phyloP scores from a whole-genome alignment of 345 rosid genomes.

The Lumnitzera racemosa region DNA sequence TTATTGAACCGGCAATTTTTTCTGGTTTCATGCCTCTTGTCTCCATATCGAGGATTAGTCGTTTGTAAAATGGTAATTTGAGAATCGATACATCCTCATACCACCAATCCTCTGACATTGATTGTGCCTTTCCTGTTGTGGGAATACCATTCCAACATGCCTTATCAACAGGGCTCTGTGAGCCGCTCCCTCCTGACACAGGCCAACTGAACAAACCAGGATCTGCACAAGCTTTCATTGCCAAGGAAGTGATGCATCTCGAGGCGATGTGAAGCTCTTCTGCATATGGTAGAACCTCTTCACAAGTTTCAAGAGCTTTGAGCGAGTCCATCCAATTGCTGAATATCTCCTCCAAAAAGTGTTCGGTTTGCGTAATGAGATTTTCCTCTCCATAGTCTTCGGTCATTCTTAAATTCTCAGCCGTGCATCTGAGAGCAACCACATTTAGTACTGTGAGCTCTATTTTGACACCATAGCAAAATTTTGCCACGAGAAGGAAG shows the following conservation, averaged over 20 bases:
- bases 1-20: conserved; percentile 51
- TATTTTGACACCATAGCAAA: conserved; percentile 74
- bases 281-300: conserved; percentile 48
- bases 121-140: conserved; percentile 22
- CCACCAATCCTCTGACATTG: conserved; percentile 76
- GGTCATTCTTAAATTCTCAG: conserved; percentile 73
- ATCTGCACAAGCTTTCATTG: conserved; percentile 77
- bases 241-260: conserved; percentile 68
- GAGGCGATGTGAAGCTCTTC: conserved; percentile 80
- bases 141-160: conserved; percentile 74
- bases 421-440: conserved; percentile 73
- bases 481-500: conserved; percentile 68
- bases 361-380: conserved; percentile 63
- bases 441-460: conserved; percentile 62
- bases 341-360: conserved; percentile 50
- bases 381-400: conserved; percentile 72
- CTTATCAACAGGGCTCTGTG: conserved; percentile 26
- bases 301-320: conserved; percentile 68
- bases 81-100: conserved; percentile 68
- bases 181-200: conserved; percentile 23
- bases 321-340: conserved; percentile 67
- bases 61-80: conserved; percentile 42
- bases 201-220: conserved; percentile 78
- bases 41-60: conserved; percentile 52
- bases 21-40: conserved; percentile 53